A percentile compares a stretch with the other conserved stretches of the same genome.
Conservation (phyloP, 176 grass and related monocot genomes). For the Lolium perenne region DNA sequence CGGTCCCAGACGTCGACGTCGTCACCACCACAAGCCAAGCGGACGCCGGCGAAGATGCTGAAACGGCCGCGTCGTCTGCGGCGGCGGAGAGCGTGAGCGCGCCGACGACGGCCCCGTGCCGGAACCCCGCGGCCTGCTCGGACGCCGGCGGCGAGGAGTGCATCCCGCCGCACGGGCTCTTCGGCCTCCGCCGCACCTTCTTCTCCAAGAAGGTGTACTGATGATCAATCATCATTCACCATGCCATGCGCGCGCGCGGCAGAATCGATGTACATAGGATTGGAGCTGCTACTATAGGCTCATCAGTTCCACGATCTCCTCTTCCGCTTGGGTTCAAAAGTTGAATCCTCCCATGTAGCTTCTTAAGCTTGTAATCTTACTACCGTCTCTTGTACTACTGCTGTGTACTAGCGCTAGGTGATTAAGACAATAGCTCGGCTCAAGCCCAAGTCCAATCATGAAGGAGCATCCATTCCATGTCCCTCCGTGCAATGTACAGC, state of each 20-base stretch:
- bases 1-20: not conserved
- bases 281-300: conserved; percentile 10
- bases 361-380: not conserved
- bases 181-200: conserved; percentile 77
- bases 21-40: not conserved
- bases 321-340: not conserved
- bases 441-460: not conserved
- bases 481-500: not conserved
- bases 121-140: conserved; percentile 54
- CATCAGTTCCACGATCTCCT: not conserved
- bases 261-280: conserved; percentile 43
- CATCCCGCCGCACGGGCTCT: conserved; percentile 47
- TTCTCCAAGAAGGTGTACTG: conserved; percentile 97
- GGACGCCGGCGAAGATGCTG: not conserved
- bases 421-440: conserved; percentile 29
- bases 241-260: not conserved
- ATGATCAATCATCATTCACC: not conserved
- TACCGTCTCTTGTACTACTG: not conserved
- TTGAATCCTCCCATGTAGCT: conserved; percentile 5
- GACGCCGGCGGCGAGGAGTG: conserved; percentile 43
- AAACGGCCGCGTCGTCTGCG: not conserved
- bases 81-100: conserved; percentile 54
- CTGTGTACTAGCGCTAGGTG: conserved; percentile 3
- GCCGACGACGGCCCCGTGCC: conserved; percentile 46
- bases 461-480: not conserved